Evolutionary conservation across 495 filamentous ascomycete species (phyloP).

Genomic region (Hypoxylon lienhwacheense): DNA sequence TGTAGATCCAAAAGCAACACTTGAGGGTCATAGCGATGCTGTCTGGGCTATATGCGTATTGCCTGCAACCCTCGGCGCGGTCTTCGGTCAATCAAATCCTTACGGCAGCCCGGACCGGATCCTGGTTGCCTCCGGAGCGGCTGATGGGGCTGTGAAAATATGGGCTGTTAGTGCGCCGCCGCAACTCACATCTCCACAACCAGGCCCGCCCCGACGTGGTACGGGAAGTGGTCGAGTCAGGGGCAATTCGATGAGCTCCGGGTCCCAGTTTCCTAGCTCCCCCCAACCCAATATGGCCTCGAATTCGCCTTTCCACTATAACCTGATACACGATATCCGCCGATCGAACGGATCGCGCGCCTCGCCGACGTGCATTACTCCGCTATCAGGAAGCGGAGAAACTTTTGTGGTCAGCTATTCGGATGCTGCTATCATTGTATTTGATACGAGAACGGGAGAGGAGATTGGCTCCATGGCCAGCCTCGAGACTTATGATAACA

Average conservation of each 20-base stretch:
- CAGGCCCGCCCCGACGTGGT: slow-evolving; percentile 57
- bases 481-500: slow-evolving; percentile 88
- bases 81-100: slow-evolving; percentile 70
- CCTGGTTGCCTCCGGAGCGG: slow-evolving; percentile 85
- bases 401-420: slow-evolving; percentile 91
- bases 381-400: slow-evolving; percentile 81
- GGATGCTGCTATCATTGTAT: slow-evolving; percentile 87
- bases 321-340: slow-evolving; percentile 80
- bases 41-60: slow-evolving; percentile 95
- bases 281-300: slow-evolving; percentile 84
- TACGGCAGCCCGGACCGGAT: slow-evolving; percentile 81
- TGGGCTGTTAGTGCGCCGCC: slow-evolving; percentile 96
- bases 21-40: slow-evolving; percentile 92
- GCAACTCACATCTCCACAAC: slow-evolving; percentile 75
- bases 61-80: slow-evolving; percentile 74
- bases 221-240: slow-evolving; percentile 72
- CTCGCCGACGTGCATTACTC: slow-evolving; percentile 88
- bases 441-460: slow-evolving; percentile 87
- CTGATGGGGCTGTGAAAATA: slow-evolving; percentile 88
- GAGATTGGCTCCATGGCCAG: slow-evolving; percentile 91
- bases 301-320: slow-evolving; percentile 59
- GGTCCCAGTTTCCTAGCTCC: slow-evolving; percentile 83
- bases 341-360: slow-evolving; percentile 64
- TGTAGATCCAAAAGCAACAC: slow-evolving; percentile 91
- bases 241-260: slow-evolving; percentile 87